Evolutionary conservation across 2,329 filamentous ascomycete species (phyloP).

Genomic region (Fusarium bulbicola): DNA sequence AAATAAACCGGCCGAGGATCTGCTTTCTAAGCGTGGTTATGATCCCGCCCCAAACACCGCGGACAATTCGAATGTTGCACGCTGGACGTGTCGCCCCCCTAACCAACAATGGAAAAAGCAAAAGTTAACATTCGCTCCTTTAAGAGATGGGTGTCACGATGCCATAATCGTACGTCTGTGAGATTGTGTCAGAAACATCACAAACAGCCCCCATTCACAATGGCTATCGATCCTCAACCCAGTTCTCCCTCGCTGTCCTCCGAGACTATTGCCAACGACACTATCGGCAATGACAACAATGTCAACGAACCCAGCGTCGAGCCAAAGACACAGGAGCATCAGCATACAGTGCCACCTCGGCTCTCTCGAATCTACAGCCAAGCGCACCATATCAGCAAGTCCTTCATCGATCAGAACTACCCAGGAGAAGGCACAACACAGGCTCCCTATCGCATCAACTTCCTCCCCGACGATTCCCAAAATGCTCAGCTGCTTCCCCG

Average conservation of each 20-base stretch:
- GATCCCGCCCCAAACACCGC: conserved; percentile 5
- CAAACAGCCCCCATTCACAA: neutral
- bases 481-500: conserved; percentile 69
- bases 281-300: neutral
- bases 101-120: neutral
- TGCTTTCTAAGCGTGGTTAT: neutral
- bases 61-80: neutral
- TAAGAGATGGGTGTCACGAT: neutral
- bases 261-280: neutral
- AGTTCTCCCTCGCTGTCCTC: neutral
- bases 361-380: neutral
- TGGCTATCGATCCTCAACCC: neutral
- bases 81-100: neutral
- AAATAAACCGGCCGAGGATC: too few relatives aligned
- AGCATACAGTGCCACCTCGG: neutral
- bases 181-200: neutral
- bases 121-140: neutral
- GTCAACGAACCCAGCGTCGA: neutral
- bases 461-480: conserved; percentile 70
- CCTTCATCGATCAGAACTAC: conserved; percentile 50
- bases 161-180: neutral
- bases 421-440: conserved; percentile 69
- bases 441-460: conserved; percentile 74
- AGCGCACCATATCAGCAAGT: neutral
- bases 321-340: neutral